These are phyloP conservation scores for Lippia alba DNA, from an alignment of 305 asterid genomes.

Conservation along the genomic window DNA sequence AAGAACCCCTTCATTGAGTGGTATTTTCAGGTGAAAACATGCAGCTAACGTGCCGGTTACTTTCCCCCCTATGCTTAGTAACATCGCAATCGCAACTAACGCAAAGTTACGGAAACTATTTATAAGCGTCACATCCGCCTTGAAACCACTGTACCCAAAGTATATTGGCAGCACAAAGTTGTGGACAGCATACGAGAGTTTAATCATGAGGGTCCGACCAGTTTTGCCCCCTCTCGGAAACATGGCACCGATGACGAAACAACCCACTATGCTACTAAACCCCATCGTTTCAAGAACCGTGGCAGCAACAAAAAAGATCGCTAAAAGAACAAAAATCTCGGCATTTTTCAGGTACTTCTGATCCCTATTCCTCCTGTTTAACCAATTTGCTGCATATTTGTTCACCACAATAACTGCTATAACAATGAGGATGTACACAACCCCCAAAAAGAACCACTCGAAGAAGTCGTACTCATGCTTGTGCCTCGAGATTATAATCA, in stretches of 20 bases:
- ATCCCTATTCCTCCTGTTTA: conserved; percentile 73
- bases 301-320: conserved; percentile 78
- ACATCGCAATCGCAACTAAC: conserved; percentile 57
- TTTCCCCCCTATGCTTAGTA: conserved; percentile 93
- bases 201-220: conserved; percentile 78
- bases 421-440: conserved; percentile 50
- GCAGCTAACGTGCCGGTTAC: conserved; percentile 85
- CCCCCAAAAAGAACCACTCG: conserved; percentile 49
- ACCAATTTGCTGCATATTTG: conserved; percentile 61
- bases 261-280: conserved; percentile 79
- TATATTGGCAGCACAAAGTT: conserved; percentile 89
- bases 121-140: conserved; percentile 66
- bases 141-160: conserved; percentile 94
- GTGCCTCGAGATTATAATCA: conserved; percentile 58
- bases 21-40: conserved; percentile 79
- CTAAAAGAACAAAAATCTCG: conserved; percentile 66
- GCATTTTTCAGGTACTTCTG: conserved; percentile 79
- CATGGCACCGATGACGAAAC: conserved; percentile 79
- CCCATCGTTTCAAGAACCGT: conserved; percentile 76
- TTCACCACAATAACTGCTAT: conserved; percentile 57
- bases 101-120: conserved; percentile 55
- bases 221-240: conserved; percentile 96
- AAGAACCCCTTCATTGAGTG: conserved; percentile 88
- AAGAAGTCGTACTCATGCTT: conserved; percentile 27
- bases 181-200: conserved; percentile 78